Conservation (phyloP, 768 basidiomycete genomes). For the Pisolithus orientalis region DNA sequence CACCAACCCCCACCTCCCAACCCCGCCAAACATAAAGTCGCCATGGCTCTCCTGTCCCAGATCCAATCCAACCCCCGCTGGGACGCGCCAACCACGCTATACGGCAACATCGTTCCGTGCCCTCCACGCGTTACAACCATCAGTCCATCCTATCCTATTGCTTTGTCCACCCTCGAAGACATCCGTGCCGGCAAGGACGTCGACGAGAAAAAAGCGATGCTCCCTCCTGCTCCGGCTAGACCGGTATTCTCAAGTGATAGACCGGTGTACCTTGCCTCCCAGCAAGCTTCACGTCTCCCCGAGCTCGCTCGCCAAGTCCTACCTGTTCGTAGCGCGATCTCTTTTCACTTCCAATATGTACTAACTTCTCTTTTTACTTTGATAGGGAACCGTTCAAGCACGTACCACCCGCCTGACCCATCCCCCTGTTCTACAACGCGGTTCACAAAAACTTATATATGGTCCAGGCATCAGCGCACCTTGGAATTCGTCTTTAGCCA, state of each 20-base stretch:
- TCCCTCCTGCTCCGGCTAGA: constrained; percentile 33
- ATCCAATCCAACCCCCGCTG: constrained; percentile 55
- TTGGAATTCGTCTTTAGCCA: constrained; percentile 34
- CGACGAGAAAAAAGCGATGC: constrained; percentile 37
- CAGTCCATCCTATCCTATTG: constrained; percentile 60
- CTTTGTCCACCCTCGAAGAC: constrained; percentile 27
- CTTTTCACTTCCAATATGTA: background rate
- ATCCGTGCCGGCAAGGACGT: constrained; percentile 36
- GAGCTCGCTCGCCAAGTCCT: constrained; percentile 61
- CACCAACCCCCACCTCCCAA: constrained; percentile 44
- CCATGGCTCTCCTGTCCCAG: constrained; percentile 59
- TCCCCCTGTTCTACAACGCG: constrained; percentile 56
- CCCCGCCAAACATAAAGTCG: constrained; percentile 67
- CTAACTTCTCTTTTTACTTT: background rate
- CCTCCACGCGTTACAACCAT: constrained; percentile 57
- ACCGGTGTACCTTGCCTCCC: constrained; percentile 57
- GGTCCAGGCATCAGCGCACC: constrained; percentile 36
- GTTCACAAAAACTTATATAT: constrained; percentile 34
- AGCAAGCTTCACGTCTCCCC: constrained; percentile 60
- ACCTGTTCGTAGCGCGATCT: constrained; percentile 41
- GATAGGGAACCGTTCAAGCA: constrained; percentile 48
- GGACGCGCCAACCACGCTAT: constrained; percentile 65
- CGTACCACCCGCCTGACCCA: constrained; percentile 61
- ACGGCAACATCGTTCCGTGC: constrained; percentile 51
- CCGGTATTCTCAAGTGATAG: constrained; percentile 41